These are phyloP conservation scores for Botrytis fabae DNA, from an alignment of 2,329 filamentous ascomycete genomes.

Conservation along the genomic window DNA sequence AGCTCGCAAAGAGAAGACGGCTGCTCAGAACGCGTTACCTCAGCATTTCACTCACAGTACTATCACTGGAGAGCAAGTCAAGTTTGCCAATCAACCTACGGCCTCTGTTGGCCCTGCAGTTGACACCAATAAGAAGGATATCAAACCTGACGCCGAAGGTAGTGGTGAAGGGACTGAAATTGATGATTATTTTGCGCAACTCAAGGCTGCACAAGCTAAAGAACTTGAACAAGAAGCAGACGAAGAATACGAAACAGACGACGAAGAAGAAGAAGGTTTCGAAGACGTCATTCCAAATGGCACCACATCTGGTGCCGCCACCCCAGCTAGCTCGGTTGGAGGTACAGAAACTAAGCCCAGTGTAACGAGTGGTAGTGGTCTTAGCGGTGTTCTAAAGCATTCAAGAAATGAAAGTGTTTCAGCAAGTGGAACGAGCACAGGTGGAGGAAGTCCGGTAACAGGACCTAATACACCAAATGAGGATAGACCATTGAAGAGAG, in stretches of 20 bases:
- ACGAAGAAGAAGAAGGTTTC: conserved; percentile 48
- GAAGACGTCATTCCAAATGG: conserved; percentile 46
- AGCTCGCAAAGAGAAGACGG: conserved; percentile 64
- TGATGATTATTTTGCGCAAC: conserved; percentile 65
- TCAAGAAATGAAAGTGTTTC: conserved; percentile 35
- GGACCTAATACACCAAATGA: conserved; percentile 42
- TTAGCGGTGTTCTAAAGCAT: conserved; percentile 37
- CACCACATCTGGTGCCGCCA: conserved; percentile 34
- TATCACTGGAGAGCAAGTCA: conserved; percentile 63
- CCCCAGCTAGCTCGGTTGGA: conserved; percentile 36
- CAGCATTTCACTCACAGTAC: conserved; percentile 72
- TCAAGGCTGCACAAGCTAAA: conserved; percentile 61
- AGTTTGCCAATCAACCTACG: conserved; percentile 43
- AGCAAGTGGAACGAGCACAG: conserved; percentile 39
- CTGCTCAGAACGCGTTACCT: conserved; percentile 68
- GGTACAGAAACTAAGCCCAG: conserved; percentile 29
- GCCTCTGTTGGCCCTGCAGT: conserved; percentile 42
- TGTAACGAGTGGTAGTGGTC: conserved; percentile 28
- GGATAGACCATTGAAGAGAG: conserved; percentile 57
- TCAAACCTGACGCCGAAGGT: conserved; percentile 41
- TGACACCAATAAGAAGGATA: conserved; percentile 51
- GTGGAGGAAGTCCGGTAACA: conserved; percentile 40
- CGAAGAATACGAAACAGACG: conserved; percentile 52
- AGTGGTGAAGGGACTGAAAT: conserved; percentile 58
- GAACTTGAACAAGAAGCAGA: conserved; percentile 51